Evolutionary conservation across 371 early-diverging fungal genomes (phyloP).

Genomic region (Dichotomocladium elegans): DNA sequence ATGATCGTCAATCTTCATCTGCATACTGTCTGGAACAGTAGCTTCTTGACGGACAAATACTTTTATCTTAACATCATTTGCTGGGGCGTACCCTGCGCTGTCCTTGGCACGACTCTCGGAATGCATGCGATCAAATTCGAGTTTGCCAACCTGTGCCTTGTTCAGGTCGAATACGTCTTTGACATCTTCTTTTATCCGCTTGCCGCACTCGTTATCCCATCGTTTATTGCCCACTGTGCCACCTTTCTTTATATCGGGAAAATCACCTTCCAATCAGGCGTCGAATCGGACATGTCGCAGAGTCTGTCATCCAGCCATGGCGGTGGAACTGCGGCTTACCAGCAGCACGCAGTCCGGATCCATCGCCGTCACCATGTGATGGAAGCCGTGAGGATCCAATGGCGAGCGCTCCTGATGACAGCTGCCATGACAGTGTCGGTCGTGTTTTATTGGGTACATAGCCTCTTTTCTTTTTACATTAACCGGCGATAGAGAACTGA

Average conservation of each 20-base stretch:
- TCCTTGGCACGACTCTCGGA: conserved; percentile 45
- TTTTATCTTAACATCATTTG: conserved; percentile 50
- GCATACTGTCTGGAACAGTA: conserved; percentile 63
- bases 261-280: conserved; percentile 34
- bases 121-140: conserved; percentile 52
- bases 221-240: conserved; percentile 51
- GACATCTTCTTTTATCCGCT: conserved; percentile 58
- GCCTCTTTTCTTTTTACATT: conserved; percentile 24
- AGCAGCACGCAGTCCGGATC: conserved; percentile 16
- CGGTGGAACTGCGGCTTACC: conserved; percentile 1
- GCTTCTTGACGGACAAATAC: conserved; percentile 54
- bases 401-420: conserved; percentile 62
- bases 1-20: conserved; percentile 61
- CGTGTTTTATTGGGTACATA: conserved; percentile 48
- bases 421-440: conserved; percentile 44
- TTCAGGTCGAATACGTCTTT: conserved; percentile 44
- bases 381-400: conserved; percentile 61
- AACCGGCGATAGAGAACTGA: not conserved
- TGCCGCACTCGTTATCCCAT: conserved; percentile 52
- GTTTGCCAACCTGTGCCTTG: conserved; percentile 56
- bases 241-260: conserved; percentile 64
- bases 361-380: conserved; percentile 53
- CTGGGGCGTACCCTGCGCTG: conserved; percentile 56
- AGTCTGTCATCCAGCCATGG: conserved; percentile 30
- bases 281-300: conserved; percentile 53